Base-by-base conservation (phyloP, 495 filamentous ascomycete species). In the Stereocaulon alpinum region DNA sequence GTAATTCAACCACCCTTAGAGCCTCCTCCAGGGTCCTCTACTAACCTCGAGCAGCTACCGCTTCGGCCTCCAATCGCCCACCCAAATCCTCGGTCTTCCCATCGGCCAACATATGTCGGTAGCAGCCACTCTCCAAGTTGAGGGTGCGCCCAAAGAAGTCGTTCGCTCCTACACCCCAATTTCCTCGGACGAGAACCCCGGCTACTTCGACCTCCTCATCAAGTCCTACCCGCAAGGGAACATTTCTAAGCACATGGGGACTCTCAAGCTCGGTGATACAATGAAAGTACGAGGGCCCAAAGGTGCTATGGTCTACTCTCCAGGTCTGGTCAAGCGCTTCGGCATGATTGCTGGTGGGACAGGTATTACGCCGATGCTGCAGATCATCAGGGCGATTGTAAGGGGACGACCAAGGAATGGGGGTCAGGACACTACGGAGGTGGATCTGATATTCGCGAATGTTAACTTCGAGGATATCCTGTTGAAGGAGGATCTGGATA, bases 51-150 rank as follows among this genome's bases (percentile, higher is more conserved):
- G 74, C 57, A 78, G 78, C 74, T 96, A 98, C 79, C 90, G 91
- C 65, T 96, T 97, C 73, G 73, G 76, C 44, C 86, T 98, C 40
- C 91, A 91, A 51, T 71, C 77, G 58, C 75, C 83, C 22, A 85
- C 77, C 61, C 80, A 87, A 66, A 90, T 96, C 71, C 87, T 98
- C 62, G 92, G 93, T 66, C 85, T 98, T 20, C 93, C 93, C 58
- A 98, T 96, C 74, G 93, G 93, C 65, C 93, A 98, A 72, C 93
- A 98, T 76, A 95, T 98, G 76, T 96, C 92, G 61, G 87, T 98
- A 69, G 86, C 86, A 64, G 91, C 92, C 40, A 82, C 73, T 53
- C 58, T 64, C 9, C 15, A 57, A 0, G 84, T 93, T 55, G 81
- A 86, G 59, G 86, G 86, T 61, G 76, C 81, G 64, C 78, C 77